Evolutionary conservation across 768 basidiomycete genomes (phyloP), one percentile per base, ranked within the genome.

Genomic region (Amanita thiersii): DNA sequence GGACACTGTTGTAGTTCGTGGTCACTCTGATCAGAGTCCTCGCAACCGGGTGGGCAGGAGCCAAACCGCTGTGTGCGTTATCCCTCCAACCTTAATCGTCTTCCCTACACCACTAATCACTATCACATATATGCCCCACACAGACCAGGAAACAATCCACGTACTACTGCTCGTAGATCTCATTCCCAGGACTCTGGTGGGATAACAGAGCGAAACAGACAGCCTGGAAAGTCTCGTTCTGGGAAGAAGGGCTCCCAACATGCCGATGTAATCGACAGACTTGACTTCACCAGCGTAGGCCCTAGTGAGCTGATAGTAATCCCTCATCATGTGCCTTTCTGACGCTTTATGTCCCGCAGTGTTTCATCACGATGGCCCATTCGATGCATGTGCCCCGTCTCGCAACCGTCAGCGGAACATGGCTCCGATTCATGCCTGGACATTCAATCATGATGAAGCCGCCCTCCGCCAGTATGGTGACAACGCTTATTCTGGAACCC

Each of bases 341-440:
- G 31, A 40, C n/a, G n/a, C n/a, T n/a, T 30, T 47, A 31, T 28
- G 1, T 23, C 26, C 31, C 18, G 20, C 50, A 91, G 88, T 86
- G 78, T 86, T 91, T 63, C 88, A 92, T 55, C 88, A 92, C 54
- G 89, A 91, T 53, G 88, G 88, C 21, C 89, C 88, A 9, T 92
- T 91, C 57, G 88, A 92, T 56, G 89, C 88, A 20, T 90, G 87
- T 56, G 88, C 88, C 2, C 88, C 88, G 1, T 90, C 88, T 35
- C 83, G 89, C 54, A 92, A 92, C 64, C 76, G 77, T 34, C 77
- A 86, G 51, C 79, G 73, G 50, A 76, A 71, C 55, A 81, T 78
- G 55, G 88, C 89, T 7, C 88, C 88, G 35, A 81, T 92, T 78
- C 68, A 79, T 48, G 85, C 88, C 19, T 92, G 86, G 86, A 68